These are phyloP conservation scores for Fusarium sp. DNA, from an alignment of 2,329 filamentous ascomycete genomes.

Conservation along the genomic window DNA sequence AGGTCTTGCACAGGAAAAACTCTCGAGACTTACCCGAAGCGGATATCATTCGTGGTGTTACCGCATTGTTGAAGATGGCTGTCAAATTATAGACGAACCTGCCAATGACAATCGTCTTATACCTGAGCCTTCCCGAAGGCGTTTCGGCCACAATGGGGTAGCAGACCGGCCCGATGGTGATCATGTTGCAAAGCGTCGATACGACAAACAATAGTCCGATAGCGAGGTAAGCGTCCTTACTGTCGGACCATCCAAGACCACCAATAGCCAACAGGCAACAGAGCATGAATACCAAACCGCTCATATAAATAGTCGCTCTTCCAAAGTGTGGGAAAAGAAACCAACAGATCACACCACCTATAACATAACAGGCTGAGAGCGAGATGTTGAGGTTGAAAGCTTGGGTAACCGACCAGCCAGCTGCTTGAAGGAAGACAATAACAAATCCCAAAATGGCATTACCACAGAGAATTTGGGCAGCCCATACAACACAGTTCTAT, in stretches of 20 bases:
- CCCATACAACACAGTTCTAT: conserved; percentile 57
- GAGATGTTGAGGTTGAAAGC: conserved; percentile 59
- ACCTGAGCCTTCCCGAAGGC: conserved; percentile 60
- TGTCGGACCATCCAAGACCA: conserved; percentile 21
- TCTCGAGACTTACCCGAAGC: conserved; percentile 14
- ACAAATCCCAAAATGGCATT: conserved; percentile 55
- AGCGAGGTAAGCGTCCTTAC: conserved; percentile 21
- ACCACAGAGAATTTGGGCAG: conserved; percentile 57
- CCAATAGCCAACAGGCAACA: conserved; percentile 50
- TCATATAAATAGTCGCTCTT: conserved; percentile 59
- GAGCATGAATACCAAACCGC: conserved; percentile 57
- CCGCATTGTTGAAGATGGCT: conserved; percentile 57
- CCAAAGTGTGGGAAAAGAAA: conserved; percentile 58
- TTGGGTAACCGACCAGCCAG: conserved; percentile 55
- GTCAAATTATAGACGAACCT: conserved; percentile 60
- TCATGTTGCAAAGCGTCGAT: conserved; percentile 53
- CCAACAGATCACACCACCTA: conserved; percentile 59
- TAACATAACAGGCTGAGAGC: conserved; percentile 58
- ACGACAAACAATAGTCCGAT: conserved; percentile 49
- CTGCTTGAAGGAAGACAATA: conserved; percentile 56
- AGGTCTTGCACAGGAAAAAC: no score
- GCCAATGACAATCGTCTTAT: conserved; percentile 62
- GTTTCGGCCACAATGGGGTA: conserved; percentile 59
- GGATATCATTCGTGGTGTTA: conserved; percentile 54
- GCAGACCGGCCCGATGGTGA: conserved; percentile 55